These are phyloP conservation scores for Verticillium nonalfalfae DNA, from an alignment of 2,329 filamentous ascomycete genomes.

Conservation along the genomic window DNA sequence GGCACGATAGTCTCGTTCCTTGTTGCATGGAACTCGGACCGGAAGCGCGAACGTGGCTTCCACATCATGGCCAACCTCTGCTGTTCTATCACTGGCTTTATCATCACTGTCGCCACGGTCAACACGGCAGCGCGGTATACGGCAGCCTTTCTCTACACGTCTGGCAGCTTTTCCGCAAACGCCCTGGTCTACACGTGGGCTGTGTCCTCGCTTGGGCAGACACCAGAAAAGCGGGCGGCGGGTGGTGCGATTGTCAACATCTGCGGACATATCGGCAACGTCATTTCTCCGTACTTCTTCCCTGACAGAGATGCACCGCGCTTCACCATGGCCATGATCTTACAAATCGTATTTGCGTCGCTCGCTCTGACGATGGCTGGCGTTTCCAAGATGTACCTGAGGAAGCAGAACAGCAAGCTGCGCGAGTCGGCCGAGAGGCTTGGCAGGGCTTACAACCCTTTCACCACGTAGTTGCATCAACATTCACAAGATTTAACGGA, in stretches of 20 bases:
- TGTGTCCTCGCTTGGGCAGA: slow-evolving; percentile 31
- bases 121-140: slow-evolving; percentile 16
- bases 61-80: slow-evolving; percentile 29
- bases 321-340: slow-evolving; percentile 10
- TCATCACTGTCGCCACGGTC: slow-evolving; percentile 18
- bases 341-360: slow-evolving; percentile 17
- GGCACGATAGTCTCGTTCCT: slow-evolving; percentile 28
- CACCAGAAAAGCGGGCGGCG: slow-evolving; percentile 37
- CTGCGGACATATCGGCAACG: slow-evolving; percentile 25
- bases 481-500: neutral
- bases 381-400: slow-evolving; percentile 24
- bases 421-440: slow-evolving; percentile 12
- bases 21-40: slow-evolving; percentile 33
- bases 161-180: slow-evolving; percentile 31
- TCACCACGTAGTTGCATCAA: neutral
- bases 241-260: slow-evolving; percentile 32
- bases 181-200: slow-evolving; percentile 38
- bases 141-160: slow-evolving; percentile 28
- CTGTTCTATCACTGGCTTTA: slow-evolving; percentile 32
- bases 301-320: slow-evolving; percentile 18
- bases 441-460: slow-evolving; percentile 15
- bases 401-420: slow-evolving; percentile 25
- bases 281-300: slow-evolving; percentile 34
- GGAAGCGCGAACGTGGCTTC: slow-evolving; percentile 39
- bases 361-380: slow-evolving; percentile 27